Conservation (phyloP, 345 rosid species). For the Stellera chamaejasme region DNA sequence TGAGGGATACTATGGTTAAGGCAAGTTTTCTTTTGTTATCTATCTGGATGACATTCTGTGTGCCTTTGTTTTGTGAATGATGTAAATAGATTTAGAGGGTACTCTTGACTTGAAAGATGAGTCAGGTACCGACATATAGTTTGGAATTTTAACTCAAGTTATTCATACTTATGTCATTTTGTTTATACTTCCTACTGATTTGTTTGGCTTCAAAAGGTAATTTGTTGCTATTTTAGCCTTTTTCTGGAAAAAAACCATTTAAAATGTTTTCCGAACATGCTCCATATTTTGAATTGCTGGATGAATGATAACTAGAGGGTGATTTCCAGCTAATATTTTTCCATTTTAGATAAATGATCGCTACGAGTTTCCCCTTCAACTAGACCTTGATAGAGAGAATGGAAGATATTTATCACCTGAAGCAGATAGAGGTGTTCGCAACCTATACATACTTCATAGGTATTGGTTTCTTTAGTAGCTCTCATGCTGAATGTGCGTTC, state of each 20-base stretch:
- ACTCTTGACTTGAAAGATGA: not conserved
- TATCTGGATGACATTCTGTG: not conserved
- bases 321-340: not conserved
- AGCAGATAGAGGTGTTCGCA: constrained; percentile 48
- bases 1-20: constrained; percentile 47
- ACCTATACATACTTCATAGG: constrained; percentile 62
- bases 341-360: constrained; percentile 50
- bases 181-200: too few relatives aligned
- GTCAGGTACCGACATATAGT: too few relatives aligned
- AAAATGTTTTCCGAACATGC: too few relatives aligned
- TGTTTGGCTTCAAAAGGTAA: too few relatives aligned
- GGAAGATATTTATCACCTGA: constrained; percentile 58
- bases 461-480: constrained; percentile 10
- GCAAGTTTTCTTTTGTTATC: constrained; percentile 16
- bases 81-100: not conserved
- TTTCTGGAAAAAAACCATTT: too few relatives aligned
- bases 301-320: too few relatives aligned
- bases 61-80: not conserved
- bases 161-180: too few relatives aligned
- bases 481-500: not conserved
- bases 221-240: too few relatives aligned
- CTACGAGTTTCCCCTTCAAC: constrained; percentile 59
- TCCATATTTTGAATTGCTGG: too few relatives aligned
- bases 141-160: too few relatives aligned
- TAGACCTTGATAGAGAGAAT: constrained; percentile 55